phyloP scores from a whole-genome alignment of 345 rosid genomes.

The Salix koriyanagi region DNA sequence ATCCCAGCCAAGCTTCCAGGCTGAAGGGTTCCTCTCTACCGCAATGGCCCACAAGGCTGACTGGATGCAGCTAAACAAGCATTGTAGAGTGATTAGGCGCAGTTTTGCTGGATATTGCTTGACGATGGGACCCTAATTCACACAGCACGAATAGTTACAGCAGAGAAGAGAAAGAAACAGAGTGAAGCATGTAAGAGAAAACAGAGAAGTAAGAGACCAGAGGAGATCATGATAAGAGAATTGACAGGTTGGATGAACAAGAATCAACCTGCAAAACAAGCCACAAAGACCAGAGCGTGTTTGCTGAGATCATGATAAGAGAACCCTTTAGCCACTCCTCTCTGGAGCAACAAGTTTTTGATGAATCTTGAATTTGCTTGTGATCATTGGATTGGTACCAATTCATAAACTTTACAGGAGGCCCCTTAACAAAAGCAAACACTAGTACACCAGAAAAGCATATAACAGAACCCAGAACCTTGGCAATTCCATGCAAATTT shows the following conservation, averaged over 20 bases:
- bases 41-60: constrained; percentile 61
- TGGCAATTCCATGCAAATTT: constrained; percentile 50
- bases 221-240: not conserved
- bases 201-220: not conserved
- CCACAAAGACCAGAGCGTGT: constrained; percentile 75
- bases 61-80: constrained; percentile 70
- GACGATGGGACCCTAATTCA: constrained; percentile 38
- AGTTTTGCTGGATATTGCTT: constrained; percentile 69
- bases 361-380: constrained; percentile 16
- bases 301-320: constrained; percentile 70
- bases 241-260: not conserved
- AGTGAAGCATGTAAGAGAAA: not conserved
- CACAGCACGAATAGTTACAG: not conserved
- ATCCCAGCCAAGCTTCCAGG: constrained; percentile 78
- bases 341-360: constrained; percentile 5
- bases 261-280: constrained; percentile 65
- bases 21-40: constrained; percentile 51
- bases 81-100: constrained; percentile 65
- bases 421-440: constrained; percentile 75
- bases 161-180: not conserved
- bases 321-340: constrained; percentile 60
- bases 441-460: constrained; percentile 71
- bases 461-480: constrained; percentile 55
- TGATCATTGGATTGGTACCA: constrained; percentile 16
- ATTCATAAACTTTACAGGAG: constrained; percentile 39